A percentile compares a stretch with the other conserved stretches of the same genome.
Evolutionary conservation across 83 land plant genomes (phyloP).

Genomic region (Thuja plicata): DNA sequence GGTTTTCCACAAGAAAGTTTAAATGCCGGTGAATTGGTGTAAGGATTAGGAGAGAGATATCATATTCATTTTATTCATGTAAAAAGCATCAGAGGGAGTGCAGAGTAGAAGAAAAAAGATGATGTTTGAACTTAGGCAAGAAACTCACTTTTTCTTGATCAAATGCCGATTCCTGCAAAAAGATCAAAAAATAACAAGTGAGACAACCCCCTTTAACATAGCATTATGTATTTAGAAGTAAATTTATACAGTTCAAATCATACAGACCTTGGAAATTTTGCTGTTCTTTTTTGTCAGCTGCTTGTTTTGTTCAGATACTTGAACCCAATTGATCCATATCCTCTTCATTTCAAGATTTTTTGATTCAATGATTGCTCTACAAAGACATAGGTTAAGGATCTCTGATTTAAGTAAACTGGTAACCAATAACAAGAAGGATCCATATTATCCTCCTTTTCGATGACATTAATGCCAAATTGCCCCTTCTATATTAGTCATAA

Average conservation of each 20-base stretch:
- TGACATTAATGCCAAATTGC: neutral
- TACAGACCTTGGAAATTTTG: constrained; percentile 8
- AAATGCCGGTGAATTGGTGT: neutral
- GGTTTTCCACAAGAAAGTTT: neutral
- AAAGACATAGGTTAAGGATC: neutral
- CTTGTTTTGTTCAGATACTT: constrained; percentile 5
- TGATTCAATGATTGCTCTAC: constrained; percentile 8
- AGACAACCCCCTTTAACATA: neutral
- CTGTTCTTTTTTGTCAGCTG: neutral
- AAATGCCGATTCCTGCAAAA: constrained; percentile 7
- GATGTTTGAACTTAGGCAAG: neutral
- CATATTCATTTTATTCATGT: neutral
- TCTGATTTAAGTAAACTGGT: neutral
- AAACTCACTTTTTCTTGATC: constrained; percentile 7
- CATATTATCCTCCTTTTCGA: neutral
- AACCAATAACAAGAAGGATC: neutral
- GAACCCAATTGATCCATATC: constrained; percentile 4
- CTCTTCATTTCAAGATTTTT: neutral
- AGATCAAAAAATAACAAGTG: neutral
- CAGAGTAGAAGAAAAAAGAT: neutral
- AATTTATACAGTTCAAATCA: neutral
- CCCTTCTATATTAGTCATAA: neutral
- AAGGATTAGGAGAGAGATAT: neutral
- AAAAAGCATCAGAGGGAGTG: neutral
- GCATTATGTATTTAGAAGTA: neutral